Base-by-base conservation (phyloP, 352 stramenopile genomes). In the Plasmopara halstedii region DNA sequence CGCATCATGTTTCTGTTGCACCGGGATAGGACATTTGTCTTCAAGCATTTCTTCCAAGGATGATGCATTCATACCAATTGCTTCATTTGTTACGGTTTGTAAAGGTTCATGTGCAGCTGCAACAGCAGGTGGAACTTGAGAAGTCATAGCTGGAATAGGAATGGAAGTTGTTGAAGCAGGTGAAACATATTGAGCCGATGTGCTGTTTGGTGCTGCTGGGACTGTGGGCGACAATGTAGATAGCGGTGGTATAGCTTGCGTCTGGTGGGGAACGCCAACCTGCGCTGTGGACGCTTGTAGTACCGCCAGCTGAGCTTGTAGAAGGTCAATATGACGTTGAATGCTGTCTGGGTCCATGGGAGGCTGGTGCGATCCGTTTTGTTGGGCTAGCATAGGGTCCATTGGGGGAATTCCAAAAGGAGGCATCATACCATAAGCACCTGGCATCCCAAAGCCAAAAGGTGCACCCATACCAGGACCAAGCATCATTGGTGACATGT, bases 401-500 rank as follows among this genome's bases (percentile, higher is more conserved):
- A 60, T 33, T 0, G 48, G 60, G 5, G 59, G 57, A 38, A 73
- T 67, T 0, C 69, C 69, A 29, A 73, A 77, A 18, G 64, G 49
- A 32, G 70, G 70, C 45, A 79, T 64, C 55, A 73, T 70, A n/a
- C 75, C 75, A 21, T 77, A 85, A 0, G 56, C 60, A 45, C 67
- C 64, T 15, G 69, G 64, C 53, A 83, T 70, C 0, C 70, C 75
- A 20, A 67, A 85, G 14, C 68, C 75, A 43, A 73, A 84, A 11
- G 70, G 68, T 26, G 54, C 39, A 2, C 46, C 70, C 18, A 46
- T 46, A 37, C 40, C 40, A 46, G 40, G 40, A 35, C 50, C 60
- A 58, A 80, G 85, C 70, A 88, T 82, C 37, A 74, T 72, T 20
- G 73, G 71, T 13, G 60, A 58, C 58, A 77, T 69, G 50, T 73